Percentiles rank a stretch among this genome's conserved stretches.
Evolutionary conservation across 148 eudicot species (phyloP).

Genomic region (Persicaria tinctoria): DNA sequence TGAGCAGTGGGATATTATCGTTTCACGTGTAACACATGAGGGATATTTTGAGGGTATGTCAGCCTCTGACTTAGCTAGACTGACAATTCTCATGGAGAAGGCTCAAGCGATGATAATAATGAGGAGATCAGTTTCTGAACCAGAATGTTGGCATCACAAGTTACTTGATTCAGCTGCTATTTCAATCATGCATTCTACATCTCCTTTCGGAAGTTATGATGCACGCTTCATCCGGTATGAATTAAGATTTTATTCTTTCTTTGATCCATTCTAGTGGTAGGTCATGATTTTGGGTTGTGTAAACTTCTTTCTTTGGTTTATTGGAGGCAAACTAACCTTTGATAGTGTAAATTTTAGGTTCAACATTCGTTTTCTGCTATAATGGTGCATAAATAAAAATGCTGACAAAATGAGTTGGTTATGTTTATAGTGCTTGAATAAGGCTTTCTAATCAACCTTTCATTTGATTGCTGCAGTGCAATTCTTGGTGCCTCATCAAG

Average conservation of each 20-base stretch:
- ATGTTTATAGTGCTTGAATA: not conserved
- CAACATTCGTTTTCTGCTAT: not conserved
- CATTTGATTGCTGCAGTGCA: conserved; percentile 41
- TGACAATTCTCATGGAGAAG: conserved; percentile 62
- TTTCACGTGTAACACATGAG: conserved; percentile 40
- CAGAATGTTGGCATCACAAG: conserved; percentile 63
- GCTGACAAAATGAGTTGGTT: not conserved
- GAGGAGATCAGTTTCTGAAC: conserved; percentile 24
- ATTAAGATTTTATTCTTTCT: not conserved
- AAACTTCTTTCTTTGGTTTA: not conserved
- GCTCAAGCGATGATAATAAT: conserved; percentile 32
- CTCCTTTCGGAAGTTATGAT: conserved; percentile 30
- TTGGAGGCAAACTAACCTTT: not conserved
- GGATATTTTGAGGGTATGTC: conserved; percentile 16
- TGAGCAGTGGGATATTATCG: conserved; percentile 65
- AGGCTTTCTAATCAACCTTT: not conserved
- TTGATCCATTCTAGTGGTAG: not conserved
- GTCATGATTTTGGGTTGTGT: not conserved
- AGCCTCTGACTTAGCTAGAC: conserved; percentile 26
- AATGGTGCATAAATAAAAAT: not conserved
- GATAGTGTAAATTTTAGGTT: not conserved
- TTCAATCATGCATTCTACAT: conserved; percentile 32
- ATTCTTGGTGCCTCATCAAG: conserved; percentile 59
- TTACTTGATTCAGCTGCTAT: conserved; percentile 62
- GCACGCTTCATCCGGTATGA: conserved; percentile 59